Percentiles rank a stretch among this genome's conserved stretches.
Evolutionary conservation across 768 basidiomycete genomes (phyloP).

Genomic region (Naematelia aurantialba): DNA sequence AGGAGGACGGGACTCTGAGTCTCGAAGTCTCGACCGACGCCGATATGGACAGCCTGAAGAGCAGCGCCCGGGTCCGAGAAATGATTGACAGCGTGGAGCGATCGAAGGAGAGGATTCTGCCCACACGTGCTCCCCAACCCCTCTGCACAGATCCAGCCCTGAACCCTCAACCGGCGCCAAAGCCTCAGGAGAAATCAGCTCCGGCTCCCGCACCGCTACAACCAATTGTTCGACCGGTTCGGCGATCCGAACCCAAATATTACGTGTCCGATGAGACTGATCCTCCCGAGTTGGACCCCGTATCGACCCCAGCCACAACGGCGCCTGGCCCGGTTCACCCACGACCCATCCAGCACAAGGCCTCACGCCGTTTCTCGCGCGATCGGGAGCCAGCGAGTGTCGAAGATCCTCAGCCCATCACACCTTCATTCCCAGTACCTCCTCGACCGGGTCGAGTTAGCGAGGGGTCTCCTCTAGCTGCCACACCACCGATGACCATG

Average conservation of each 20-base stretch:
- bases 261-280: slow-evolving; percentile 30
- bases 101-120: slow-evolving; percentile 14
- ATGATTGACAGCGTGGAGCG: slow-evolving; percentile 20
- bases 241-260: slow-evolving; percentile 38
- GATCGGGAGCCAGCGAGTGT: slow-evolving; percentile 31
- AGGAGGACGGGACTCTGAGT: slow-evolving; percentile 54
- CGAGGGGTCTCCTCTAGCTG: slow-evolving; percentile 40
- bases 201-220: slow-evolving; percentile 4
- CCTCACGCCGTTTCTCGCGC: neutral
- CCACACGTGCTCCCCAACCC: slow-evolving; percentile 29
- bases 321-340: slow-evolving; percentile 25
- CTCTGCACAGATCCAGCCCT: slow-evolving; percentile 24
- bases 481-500: slow-evolving; percentile 40
- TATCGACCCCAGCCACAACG: slow-evolving; percentile 10
- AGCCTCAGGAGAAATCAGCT: slow-evolving; percentile 1
- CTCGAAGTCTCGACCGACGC: slow-evolving; percentile 36
- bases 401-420: slow-evolving; percentile 64
- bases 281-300: slow-evolving; percentile 16
- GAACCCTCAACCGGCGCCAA: slow-evolving; percentile 34
- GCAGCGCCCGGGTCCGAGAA: slow-evolving; percentile 5
- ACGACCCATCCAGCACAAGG: slow-evolving; percentile 19
- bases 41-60: slow-evolving; percentile 12
- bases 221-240: slow-evolving; percentile 8
- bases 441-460: slow-evolving; percentile 11
- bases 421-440: slow-evolving; percentile 6